Percentiles rank a stretch among this genome's conserved stretches.
Evolutionary conservation across 495 filamentous ascomycete species (phyloP).

Genomic region (Annulohypoxylon bovei): DNA sequence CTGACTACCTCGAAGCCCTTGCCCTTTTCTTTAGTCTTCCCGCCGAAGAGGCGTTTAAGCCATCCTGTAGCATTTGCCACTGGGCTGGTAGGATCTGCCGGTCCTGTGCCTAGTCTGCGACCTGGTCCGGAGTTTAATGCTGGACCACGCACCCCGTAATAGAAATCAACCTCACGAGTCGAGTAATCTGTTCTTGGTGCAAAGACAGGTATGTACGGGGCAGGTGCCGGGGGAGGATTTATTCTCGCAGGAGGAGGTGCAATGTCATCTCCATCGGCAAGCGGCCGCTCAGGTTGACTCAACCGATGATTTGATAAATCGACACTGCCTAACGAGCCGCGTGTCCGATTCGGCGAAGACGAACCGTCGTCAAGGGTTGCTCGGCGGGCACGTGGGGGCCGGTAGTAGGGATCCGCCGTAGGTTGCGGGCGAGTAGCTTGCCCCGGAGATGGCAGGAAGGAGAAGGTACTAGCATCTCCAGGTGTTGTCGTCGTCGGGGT

Average conservation of each 20-base stretch:
- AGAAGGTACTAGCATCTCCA: constrained; percentile 73
- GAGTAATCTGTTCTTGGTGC: constrained; percentile 80
- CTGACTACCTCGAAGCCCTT: constrained; percentile 97
- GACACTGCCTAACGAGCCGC: constrained; percentile 60
- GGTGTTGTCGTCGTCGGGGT: constrained; percentile 77
- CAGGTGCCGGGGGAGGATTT: constrained; percentile 42
- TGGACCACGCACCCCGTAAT: constrained; percentile 91
- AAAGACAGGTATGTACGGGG: constrained; percentile 47
- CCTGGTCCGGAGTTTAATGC: constrained; percentile 82
- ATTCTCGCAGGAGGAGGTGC: constrained; percentile 51
- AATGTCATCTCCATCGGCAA: constrained; percentile 53
- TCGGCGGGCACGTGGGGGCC: constrained; percentile 77
- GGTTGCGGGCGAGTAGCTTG: constrained; percentile 53
- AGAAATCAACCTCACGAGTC: constrained; percentile 92
- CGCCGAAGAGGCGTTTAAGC: constrained; percentile 80
- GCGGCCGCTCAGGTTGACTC: constrained; percentile 47
- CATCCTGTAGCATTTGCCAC: constrained; percentile 88
- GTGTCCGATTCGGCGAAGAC: constrained; percentile 50
- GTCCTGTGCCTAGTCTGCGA: constrained; percentile 88
- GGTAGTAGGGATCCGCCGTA: constrained; percentile 79
- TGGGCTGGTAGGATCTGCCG: constrained; percentile 92
- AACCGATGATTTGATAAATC: constrained; percentile 61
- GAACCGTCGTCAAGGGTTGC: constrained; percentile 63
- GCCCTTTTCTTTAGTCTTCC: constrained; percentile 85
- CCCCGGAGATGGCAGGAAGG: constrained; percentile 68